Conservation (phyloP, 164 flowering plant species). For the Stephania cephalantha region DNA sequence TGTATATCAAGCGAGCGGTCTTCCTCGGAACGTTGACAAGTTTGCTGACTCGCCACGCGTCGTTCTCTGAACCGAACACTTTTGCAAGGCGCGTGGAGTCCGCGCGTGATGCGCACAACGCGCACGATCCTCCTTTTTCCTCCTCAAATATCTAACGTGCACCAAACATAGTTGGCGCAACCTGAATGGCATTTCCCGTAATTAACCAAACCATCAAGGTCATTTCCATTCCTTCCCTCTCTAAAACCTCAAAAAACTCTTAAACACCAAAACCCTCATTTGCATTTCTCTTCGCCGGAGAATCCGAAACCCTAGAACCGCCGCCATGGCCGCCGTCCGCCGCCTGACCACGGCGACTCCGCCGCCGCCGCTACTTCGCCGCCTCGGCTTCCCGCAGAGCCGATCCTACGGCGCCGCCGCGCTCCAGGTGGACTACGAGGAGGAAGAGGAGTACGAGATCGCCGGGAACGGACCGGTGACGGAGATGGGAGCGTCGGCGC, state of each 20-base stretch:
- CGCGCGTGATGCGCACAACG: constrained; percentile 2
- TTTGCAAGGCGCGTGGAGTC: not conserved
- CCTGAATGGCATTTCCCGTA: not conserved
- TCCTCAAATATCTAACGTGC: not conserved
- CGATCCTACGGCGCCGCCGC: constrained; percentile 22
- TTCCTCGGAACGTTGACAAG: not conserved
- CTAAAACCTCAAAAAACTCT: not conserved
- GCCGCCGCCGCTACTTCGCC: not conserved
- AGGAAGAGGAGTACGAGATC: constrained; percentile 6
- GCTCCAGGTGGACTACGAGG: constrained; percentile 21
- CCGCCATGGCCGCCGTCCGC: constrained; percentile 17
- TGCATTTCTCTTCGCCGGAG: not conserved
- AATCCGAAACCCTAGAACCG: not conserved
- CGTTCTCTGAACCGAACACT: not conserved
- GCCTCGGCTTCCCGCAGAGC: not conserved
- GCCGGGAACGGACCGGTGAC: constrained; percentile 5
- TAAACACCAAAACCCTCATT: not conserved
- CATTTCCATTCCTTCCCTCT: not conserved
- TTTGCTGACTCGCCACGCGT: not conserved
- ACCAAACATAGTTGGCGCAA: not conserved
- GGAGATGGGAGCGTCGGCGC: constrained; percentile 25
- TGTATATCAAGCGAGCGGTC: too few species aligned
- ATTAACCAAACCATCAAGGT: not conserved
- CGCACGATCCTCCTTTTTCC: not conserved
- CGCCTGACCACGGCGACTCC: constrained; percentile 5